Base-by-base conservation (phyloP, 2,329 filamentous ascomycete genomes). In the Diaporthe sp. region DNA sequence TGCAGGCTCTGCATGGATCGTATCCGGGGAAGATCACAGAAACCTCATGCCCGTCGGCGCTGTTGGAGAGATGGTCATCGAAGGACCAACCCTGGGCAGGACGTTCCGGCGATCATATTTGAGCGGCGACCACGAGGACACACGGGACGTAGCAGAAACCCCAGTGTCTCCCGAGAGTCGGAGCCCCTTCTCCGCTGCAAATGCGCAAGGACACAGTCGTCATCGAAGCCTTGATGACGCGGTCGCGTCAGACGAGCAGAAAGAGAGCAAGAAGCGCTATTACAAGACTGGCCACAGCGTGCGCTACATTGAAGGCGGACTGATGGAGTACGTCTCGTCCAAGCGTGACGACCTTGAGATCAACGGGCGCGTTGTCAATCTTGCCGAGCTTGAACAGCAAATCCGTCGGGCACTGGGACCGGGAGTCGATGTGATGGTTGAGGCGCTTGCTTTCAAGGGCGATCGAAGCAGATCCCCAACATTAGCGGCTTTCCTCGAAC, bases 31-130 rank as follows among this genome's bases (percentile, higher is more conserved):
- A 4, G 86, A 90, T 72, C 84, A 85, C 42, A 85, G 85, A 76
- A 86, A 85, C 46, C 84, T 89, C 51, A 85, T 89, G 82, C 89
- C 89, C 0, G 81, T 89, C 17, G 90, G 90, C 1, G 86, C 88
- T 0, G 77, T 82, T 15, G 82, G 82, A 15, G 82, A 83, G 71
- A 74, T 83, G 44, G 72, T 92, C 4, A 88, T 93, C 46, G 90
- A 92, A 78, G 90, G 90, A 0, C 88, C 89, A 0, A 89, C 85
- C 0, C 79, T 88, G 9, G 85, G 85, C 3, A 84, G 85, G 34
- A 75, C 76, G 7, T 77, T 77, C 46, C 73, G 75, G 3, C 39
- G 69, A 17, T 75, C 73, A 31, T 75, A 65, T 17, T 55, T 77
- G 15, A 49, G n/a, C 44, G 39, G 37, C 3, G 46, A 61, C 9